These are phyloP conservation scores for Podospora fimiseda DNA, from an alignment of 495 filamentous ascomycete genomes.

Conservation along the genomic window DNA sequence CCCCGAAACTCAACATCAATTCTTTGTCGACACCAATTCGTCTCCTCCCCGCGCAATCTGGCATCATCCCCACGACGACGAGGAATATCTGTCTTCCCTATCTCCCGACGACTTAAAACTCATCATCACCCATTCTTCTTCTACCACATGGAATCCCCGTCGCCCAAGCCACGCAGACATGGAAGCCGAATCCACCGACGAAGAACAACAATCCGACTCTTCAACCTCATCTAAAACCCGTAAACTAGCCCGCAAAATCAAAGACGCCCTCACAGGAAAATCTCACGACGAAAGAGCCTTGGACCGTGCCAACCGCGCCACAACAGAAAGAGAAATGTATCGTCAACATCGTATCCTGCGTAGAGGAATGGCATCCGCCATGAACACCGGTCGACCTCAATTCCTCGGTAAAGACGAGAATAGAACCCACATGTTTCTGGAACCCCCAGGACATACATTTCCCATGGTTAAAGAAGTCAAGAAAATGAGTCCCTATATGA, in stretches of 20 bases:
- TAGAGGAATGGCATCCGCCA: constrained; percentile 15
- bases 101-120: not conserved
- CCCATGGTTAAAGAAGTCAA: constrained; percentile 14
- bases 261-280: constrained; percentile 23
- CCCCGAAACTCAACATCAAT: constrained; percentile 24
- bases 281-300: constrained; percentile 19
- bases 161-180: constrained; percentile 5
- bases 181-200: constrained; percentile 14
- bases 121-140: constrained; percentile 4
- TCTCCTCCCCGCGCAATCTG: constrained; percentile 25
- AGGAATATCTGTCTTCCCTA: constrained; percentile 13
- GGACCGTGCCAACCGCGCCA: constrained; percentile 9
- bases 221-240: not conserved
- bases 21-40: constrained; percentile 28
- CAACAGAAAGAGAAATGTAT: constrained; percentile 13
- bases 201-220: constrained; percentile 3
- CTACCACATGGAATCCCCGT: not conserved
- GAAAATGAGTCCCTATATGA: constrained; percentile 18
- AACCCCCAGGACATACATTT: constrained; percentile 19
- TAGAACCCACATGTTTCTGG: constrained; percentile 17
- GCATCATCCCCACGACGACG: constrained; percentile 28
- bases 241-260: constrained; percentile 15
- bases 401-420: constrained; percentile 18
- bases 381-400: constrained; percentile 13
- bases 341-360: constrained; percentile 22